These are phyloP conservation scores for Malassezia furfur DNA, from an alignment of 1,284 basidiomycete species.

Conservation along the genomic window DNA sequence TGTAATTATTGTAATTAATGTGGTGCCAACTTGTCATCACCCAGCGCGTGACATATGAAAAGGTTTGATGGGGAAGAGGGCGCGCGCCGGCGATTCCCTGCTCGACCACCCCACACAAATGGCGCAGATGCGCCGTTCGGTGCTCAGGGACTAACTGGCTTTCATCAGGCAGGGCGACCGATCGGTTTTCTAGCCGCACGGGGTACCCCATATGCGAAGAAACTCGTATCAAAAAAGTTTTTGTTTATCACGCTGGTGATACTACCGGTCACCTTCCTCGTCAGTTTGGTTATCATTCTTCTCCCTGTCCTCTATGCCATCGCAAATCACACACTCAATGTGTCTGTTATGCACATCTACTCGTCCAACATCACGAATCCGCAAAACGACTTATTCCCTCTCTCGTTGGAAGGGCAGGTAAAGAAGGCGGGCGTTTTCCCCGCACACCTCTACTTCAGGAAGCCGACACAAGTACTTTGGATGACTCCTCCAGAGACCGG, in stretches of 20 bases:
- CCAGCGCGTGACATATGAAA: too few species aligned
- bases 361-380: constrained; percentile 45
- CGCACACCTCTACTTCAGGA: constrained; percentile 45
- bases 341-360: constrained; percentile 40
- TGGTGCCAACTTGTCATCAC: too few species aligned
- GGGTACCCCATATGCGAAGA: constrained; percentile 43
- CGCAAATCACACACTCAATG: constrained; percentile 45
- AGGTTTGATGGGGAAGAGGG: too few species aligned
- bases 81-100: too few species aligned
- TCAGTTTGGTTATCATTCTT: constrained; percentile 36
- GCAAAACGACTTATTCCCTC: constrained; percentile 40
- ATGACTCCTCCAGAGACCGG: constrained; percentile 30
- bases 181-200: constrained; percentile 38
- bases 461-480: constrained; percentile 47
- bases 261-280: constrained; percentile 28
- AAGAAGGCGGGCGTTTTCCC: constrained; percentile 49
- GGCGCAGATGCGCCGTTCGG: not conserved
- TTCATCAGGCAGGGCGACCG: constrained; percentile 29
- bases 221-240: constrained; percentile 36
- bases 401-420: constrained; percentile 45
- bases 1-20: too few species aligned
- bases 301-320: constrained; percentile 47
- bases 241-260: constrained; percentile 36
- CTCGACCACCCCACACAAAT: too few species aligned
- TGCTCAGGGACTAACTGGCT: not conserved